These are phyloP conservation scores for Malassezia dermatis DNA, from an alignment of 1,284 basidiomycete species.

Conservation along the genomic window DNA sequence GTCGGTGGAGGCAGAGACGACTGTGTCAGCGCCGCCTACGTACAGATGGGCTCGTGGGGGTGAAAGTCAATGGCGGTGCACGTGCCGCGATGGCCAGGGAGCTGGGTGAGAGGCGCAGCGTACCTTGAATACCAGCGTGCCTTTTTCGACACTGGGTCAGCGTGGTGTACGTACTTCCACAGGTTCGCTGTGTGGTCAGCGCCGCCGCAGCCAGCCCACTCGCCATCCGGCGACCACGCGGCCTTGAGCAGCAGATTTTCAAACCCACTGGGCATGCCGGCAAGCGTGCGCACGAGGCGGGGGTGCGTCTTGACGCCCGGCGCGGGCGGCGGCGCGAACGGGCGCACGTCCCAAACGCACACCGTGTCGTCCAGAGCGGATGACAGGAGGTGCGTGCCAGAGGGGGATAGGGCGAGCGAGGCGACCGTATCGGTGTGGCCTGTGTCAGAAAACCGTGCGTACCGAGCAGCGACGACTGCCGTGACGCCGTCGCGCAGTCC, in stretches of 20 bases:
- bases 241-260: slow-evolving; percentile 38
- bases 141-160: slow-evolving; percentile 22
- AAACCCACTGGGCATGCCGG: slow-evolving; percentile 38
- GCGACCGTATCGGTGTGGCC: slow-evolving; percentile 39
- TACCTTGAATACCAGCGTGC: slow-evolving; percentile 36
- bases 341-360: slow-evolving; percentile 47
- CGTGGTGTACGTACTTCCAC: slow-evolving; percentile 29
- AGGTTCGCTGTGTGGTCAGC: slow-evolving; percentile 42
- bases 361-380: slow-evolving; percentile 39
- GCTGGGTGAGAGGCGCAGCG: slow-evolving; percentile 3
- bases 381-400: slow-evolving; percentile 41
- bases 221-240: slow-evolving; percentile 35
- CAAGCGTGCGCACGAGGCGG: slow-evolving; percentile 35
- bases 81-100: slow-evolving; percentile 46
- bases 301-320: slow-evolving; percentile 25
- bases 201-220: slow-evolving; percentile 35
- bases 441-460: not conserved
- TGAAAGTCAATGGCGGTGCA: slow-evolving; percentile 45
- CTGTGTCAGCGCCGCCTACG: slow-evolving; percentile 9
- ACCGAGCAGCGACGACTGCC: slow-evolving; percentile 27
- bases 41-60: slow-evolving; percentile 39
- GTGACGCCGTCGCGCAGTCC: slow-evolving; percentile 30
- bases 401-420: slow-evolving; percentile 32
- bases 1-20: slow-evolving; percentile 37
- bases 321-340: slow-evolving; percentile 39